Evolutionary conservation across 306 rosid genomes (phyloP).

Genomic region (Rubus parviflorus): DNA sequence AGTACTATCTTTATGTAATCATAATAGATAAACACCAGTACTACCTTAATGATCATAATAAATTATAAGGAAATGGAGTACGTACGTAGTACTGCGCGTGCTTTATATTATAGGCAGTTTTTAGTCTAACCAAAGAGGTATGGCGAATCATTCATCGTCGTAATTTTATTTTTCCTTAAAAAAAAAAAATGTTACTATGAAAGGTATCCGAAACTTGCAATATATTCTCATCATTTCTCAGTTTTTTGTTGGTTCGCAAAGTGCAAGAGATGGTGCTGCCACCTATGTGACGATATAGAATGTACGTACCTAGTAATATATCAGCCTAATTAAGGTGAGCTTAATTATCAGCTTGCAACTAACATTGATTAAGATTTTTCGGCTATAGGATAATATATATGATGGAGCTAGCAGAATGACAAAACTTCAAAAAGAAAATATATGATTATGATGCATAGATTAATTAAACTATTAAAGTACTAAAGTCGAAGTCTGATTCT

Average conservation of each 20-base stretch:
- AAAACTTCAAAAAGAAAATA: background rate
- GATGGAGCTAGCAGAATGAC: background rate
- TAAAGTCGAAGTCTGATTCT: background rate
- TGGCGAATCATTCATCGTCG: background rate
- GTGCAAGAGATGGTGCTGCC: background rate
- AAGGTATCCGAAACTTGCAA: background rate
- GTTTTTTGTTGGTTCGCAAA: background rate
- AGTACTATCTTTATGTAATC: background rate
- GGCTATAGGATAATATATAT: background rate
- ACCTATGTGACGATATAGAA: background rate
- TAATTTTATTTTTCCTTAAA: background rate
- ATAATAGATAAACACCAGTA: background rate
- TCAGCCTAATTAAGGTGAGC: background rate
- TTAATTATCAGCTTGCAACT: background rate
- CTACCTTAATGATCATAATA: background rate
- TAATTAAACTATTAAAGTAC: background rate
- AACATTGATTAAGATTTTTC: background rate
- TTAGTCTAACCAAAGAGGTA: background rate
- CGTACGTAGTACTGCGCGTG: background rate
- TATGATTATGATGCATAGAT: background rate
- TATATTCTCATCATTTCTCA: background rate
- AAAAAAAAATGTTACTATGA: background rate
- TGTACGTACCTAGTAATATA: background rate
- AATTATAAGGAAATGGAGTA: conserved; percentile 1
- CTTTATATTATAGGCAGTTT: background rate